These are phyloP conservation scores for Rhodomyrtus tomentosa DNA, from an alignment of 345 rosid genomes.

Conservation along the genomic window DNA sequence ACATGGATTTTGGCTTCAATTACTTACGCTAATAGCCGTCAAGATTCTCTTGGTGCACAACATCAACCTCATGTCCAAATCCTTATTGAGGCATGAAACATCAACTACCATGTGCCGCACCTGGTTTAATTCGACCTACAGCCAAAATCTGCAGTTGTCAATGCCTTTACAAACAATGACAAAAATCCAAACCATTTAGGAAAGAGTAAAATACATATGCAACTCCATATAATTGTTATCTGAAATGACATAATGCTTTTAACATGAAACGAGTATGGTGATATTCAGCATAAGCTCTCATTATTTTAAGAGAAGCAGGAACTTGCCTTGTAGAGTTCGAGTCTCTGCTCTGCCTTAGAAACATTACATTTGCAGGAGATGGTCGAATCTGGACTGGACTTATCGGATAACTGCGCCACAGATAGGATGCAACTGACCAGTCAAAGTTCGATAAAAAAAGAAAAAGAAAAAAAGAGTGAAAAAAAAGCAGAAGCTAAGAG, in stretches of 20 bases:
- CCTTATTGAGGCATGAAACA: conserved; percentile 29
- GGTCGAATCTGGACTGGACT: neutral
- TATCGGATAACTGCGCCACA: neutral
- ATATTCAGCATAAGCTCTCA: neutral
- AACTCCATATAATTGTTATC: neutral
- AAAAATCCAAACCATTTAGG: neutral
- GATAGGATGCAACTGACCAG: neutral
- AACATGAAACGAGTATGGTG: neutral
- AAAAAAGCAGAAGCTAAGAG: neutral
- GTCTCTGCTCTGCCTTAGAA: conserved; percentile 27
- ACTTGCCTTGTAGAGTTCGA: conserved; percentile 40
- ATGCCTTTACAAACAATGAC: neutral
- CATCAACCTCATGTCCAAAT: conserved; percentile 59
- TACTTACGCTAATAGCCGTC: conserved; percentile 18
- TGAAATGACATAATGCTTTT: neutral
- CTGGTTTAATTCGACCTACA: neutral
- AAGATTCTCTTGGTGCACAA: conserved; percentile 31
- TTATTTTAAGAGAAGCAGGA: neutral
- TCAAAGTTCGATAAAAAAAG: neutral
- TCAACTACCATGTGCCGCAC: neutral
- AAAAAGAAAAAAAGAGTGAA: too few species aligned
- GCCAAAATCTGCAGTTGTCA: neutral
- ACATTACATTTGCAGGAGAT: conserved; percentile 43
- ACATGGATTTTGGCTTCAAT: neutral
- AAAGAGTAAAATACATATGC: neutral